phyloP scores from a whole-genome alignment of 768 basidiomycete genomes.

The Dacryopinax spathularia region DNA sequence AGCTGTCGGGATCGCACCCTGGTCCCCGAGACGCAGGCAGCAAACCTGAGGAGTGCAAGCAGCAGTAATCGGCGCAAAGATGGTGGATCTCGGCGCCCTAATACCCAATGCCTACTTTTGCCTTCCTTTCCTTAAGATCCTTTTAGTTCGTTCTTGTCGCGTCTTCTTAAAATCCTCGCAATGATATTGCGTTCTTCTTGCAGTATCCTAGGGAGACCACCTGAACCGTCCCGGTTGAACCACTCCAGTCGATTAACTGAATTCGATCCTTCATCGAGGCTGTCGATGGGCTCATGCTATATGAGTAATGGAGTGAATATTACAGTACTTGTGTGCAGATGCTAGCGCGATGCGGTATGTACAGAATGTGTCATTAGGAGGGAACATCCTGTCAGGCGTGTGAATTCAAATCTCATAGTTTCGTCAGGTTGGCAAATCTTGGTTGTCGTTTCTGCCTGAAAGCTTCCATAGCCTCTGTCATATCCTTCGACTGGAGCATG shows the following conservation, averaged over 20 bases:
- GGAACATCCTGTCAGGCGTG: not conserved
- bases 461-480: constrained; percentile 15
- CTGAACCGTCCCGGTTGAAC: too few relatives aligned
- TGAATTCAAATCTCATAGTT: constrained; percentile 11
- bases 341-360: too few relatives aligned
- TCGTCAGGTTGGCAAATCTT: constrained; percentile 16
- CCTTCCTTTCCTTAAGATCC: not conserved
- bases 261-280: too few relatives aligned
- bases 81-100: not conserved
- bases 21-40: constrained; percentile 12
- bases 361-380: not conserved
- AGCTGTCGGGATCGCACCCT: constrained; percentile 42
- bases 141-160: not conserved
- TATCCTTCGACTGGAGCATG: constrained; percentile 35
- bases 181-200: not conserved
- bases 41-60: constrained; percentile 82
- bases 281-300: too few relatives aligned
- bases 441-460: constrained; percentile 14
- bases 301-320: too few relatives aligned
- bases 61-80: constrained; percentile 41
- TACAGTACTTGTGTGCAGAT: too few relatives aligned
- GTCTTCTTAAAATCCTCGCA: too few relatives aligned
- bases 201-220: too few relatives aligned
- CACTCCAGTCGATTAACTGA: too few relatives aligned
- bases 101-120: not conserved